A percentile compares a stretch with the other conserved stretches of the same genome.
Conservation (phyloP, 352 stramenopile genomes). For the Elongisporangium prolatum region DNA sequence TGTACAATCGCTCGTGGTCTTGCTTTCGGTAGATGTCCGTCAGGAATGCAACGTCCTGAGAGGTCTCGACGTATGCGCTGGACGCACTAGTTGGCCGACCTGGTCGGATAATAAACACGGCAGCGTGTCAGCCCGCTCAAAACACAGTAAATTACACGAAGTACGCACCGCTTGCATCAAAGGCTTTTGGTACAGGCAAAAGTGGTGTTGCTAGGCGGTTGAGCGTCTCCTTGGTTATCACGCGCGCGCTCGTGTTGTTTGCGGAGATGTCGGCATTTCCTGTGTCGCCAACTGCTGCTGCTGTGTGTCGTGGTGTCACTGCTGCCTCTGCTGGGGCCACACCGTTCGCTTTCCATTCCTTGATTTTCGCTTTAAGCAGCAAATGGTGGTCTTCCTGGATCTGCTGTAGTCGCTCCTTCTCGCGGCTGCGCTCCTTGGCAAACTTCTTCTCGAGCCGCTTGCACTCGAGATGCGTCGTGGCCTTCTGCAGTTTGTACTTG, state of each 20-base stretch:
- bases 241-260: conserved; percentile 18
- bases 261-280: not conserved
- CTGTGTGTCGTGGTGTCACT: not conserved
- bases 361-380: conserved; percentile 42
- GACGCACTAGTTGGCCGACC: conserved; percentile 1
- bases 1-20: conserved; percentile 28
- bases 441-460: conserved; percentile 55
- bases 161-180: conserved; percentile 2
- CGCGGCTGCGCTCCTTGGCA: conserved; percentile 29
- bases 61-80: conserved; percentile 18
- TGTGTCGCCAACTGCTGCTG: not conserved
- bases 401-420: conserved; percentile 48
- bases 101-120: not conserved
- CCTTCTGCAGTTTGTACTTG: conserved; percentile 33
- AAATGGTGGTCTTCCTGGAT: conserved; percentile 57
- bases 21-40: conserved; percentile 45
- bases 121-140: not conserved
- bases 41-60: conserved; percentile 45
- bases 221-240: conserved; percentile 37
- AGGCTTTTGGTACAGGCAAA: conserved; percentile 8
- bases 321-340: conserved; percentile 7
- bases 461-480: conserved; percentile 30
- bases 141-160: not conserved
- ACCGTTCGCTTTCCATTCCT: conserved; percentile 42
- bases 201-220: conserved; percentile 37